phyloP scores from a whole-genome alignment of 331 rosid genomes.

The Stylosanthes scabra region DNA sequence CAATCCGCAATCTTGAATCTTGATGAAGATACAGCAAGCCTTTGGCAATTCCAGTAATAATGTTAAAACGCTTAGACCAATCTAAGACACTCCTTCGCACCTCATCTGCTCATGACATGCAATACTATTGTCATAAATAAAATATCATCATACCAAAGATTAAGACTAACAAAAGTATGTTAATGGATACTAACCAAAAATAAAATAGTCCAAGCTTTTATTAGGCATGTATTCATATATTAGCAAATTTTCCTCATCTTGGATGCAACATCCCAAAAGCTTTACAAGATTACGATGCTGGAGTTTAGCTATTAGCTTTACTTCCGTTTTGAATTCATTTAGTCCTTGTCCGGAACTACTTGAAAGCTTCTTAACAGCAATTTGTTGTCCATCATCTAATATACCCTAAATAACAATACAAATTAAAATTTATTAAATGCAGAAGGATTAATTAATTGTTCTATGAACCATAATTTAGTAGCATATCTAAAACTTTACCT shows the following conservation, averaged over 20 bases:
- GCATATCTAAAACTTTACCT: slow-evolving; percentile 11
- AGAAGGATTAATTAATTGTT: background rate
- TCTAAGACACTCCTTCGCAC: slow-evolving; percentile 23
- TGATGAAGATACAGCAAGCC: slow-evolving; percentile 56
- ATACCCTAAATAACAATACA: slow-evolving; percentile 29
- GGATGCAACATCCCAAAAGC: slow-evolving; percentile 54
- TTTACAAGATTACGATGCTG: slow-evolving; percentile 54
- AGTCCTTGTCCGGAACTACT: slow-evolving; percentile 36
- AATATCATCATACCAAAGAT: background rate
- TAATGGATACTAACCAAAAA: slow-evolving; percentile 43
- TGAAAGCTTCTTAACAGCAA: slow-evolving; percentile 53
- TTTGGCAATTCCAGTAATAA: slow-evolving; percentile 42
- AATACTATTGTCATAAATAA: background rate
- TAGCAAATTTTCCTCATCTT: slow-evolving; percentile 50
- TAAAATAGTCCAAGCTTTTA: slow-evolving; percentile 47
- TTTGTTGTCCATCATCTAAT: slow-evolving; percentile 40
- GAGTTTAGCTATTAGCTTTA: slow-evolving; percentile 39
- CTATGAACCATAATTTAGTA: background rate
- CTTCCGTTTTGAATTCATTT: slow-evolving; percentile 43
- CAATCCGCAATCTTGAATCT: slow-evolving; percentile 46
- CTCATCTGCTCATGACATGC: slow-evolving; percentile 35
- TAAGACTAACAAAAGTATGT: background rate
- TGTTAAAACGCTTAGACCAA: slow-evolving; percentile 45
- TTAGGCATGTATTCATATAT: slow-evolving; percentile 59
- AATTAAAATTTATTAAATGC: background rate